A percentile compares a stretch with the other conserved stretches of the same genome.
Conservation (phyloP, 768 basidiomycete genomes). For the Podaxis sp. region DNA sequence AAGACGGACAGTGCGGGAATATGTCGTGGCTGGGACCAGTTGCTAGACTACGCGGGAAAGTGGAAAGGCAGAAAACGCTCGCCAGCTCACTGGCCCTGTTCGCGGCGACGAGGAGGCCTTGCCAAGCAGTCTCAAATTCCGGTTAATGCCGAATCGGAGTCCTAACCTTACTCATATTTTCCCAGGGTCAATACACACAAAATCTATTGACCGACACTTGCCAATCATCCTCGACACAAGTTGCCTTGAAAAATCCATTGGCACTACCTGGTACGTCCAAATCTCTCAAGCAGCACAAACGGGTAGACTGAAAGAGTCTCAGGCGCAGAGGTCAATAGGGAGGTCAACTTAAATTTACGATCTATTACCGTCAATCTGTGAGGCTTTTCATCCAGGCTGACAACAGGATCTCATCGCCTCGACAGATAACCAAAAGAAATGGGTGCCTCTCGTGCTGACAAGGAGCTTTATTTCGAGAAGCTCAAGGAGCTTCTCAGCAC, state of each 20-base stretch:
- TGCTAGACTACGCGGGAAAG: not conserved
- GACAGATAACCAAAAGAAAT: conserved; percentile 53
- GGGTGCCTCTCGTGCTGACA: conserved; percentile 90
- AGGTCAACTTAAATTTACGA: conserved; percentile 58
- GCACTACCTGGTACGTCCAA: conserved; percentile 63
- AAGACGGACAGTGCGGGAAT: not conserved
- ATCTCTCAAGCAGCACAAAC: not conserved
- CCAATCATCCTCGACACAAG: conserved; percentile 31
- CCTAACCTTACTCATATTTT: conserved; percentile 33
- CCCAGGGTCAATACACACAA: conserved; percentile 39
- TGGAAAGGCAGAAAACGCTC: not conserved
- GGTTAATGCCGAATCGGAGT: conserved; percentile 24
- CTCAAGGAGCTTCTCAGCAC: conserved; percentile 90
- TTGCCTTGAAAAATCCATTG: conserved; percentile 97
- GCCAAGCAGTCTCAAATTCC: conserved; percentile 10
- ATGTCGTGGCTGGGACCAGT: not conserved
- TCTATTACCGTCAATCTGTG: conserved; percentile 25
- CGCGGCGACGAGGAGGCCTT: not conserved
- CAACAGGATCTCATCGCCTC: conserved; percentile 11
- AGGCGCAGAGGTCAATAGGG: conserved; percentile 86
- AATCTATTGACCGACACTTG: conserved; percentile 22
- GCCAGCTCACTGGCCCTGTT: conserved; percentile 10
- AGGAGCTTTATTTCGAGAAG: conserved; percentile 89
- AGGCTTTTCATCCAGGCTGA: conserved; percentile 2
- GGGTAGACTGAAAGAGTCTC: not conserved